phyloP scores from a whole-genome alignment of 257 asterid genomes.

The Solanum ossicruentum region DNA sequence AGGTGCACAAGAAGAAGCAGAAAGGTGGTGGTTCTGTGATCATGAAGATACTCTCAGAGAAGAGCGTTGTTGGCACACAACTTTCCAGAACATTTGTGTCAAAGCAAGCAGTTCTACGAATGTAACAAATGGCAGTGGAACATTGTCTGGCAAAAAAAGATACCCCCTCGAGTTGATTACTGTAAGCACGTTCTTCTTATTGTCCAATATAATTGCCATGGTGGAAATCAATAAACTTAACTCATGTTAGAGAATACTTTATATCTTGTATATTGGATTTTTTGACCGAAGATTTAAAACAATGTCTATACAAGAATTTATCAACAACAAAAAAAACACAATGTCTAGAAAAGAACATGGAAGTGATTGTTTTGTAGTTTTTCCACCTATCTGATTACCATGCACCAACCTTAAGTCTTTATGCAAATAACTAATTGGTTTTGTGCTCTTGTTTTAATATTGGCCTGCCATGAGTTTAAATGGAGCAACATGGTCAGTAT shows the following conservation, averaged over 20 bases:
- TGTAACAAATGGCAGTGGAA: constrained; percentile 11
- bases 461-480: background rate
- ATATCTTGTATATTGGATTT: background rate
- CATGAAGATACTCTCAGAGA: constrained; percentile 49
- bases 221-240: background rate
- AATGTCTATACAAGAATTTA: background rate
- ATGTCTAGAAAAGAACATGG: background rate
- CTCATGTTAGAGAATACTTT: background rate
- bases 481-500: background rate
- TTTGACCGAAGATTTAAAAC: background rate
- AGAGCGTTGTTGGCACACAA: constrained; percentile 86
- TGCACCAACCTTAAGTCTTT: background rate
- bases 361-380: background rate
- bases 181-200: constrained; percentile 36
- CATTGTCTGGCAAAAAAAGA: constrained; percentile 30
- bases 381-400: background rate
- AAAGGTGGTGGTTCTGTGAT: constrained; percentile 27
- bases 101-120: constrained; percentile 59
- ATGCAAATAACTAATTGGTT: background rate
- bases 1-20: constrained; percentile 58
- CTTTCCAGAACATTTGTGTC: constrained; percentile 48
- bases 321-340: background rate
- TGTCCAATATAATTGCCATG: background rate
- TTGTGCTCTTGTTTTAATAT: background rate
- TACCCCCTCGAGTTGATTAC: constrained; percentile 73